Conservation (phyloP, 1,284 basidiomycete genomes). For the Pulveroboletus sp. region DNA sequence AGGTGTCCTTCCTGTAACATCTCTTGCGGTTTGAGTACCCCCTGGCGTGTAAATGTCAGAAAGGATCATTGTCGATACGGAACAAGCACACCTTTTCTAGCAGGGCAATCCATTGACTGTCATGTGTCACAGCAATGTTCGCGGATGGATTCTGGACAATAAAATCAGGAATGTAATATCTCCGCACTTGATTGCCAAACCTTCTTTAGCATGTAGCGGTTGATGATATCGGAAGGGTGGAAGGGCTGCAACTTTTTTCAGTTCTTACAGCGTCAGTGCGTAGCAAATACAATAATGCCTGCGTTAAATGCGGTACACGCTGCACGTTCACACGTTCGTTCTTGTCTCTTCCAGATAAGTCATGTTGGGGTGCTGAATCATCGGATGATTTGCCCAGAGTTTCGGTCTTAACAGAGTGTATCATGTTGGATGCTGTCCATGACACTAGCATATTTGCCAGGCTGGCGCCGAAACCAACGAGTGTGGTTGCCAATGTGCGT, state of each 20-base stretch:
- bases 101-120: neutral
- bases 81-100: neutral
- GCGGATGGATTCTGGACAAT: neutral
- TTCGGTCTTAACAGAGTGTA: neutral
- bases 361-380: neutral
- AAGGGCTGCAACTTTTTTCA: neutral
- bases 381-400: neutral
- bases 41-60: neutral
- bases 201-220: neutral
- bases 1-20: neutral
- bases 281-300: no score
- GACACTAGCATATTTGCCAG: neutral
- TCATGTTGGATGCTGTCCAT: neutral
- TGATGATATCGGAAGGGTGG: neutral
- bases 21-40: neutral
- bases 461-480: neutral
- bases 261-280: no score
- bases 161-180: no score
- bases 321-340: neutral
- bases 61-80: neutral
- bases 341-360: neutral
- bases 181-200: no score
- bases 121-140: neutral
- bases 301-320: neutral
- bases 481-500: neutral